Percentiles rank a stretch among this genome's conserved stretches.
Evolutionary conservation across 441 rosid genomes (phyloP).

Genomic region (Populus trichocarpa): DNA sequence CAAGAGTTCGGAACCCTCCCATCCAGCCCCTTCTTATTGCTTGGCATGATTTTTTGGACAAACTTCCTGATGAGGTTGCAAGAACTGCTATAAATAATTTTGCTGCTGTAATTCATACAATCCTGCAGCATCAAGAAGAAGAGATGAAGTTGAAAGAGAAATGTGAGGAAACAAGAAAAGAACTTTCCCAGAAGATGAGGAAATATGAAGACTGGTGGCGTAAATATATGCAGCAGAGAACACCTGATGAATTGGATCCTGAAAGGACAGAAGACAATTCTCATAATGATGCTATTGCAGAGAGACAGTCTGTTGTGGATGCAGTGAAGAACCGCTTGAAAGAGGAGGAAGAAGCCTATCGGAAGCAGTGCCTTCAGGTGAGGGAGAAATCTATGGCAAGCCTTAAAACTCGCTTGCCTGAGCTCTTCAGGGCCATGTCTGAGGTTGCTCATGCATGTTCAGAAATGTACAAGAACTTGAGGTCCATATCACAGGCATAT

Average conservation of each 20-base stretch:
- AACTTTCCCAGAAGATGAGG: slow-evolving; percentile 46
- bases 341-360: slow-evolving; percentile 61
- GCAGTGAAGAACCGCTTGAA: slow-evolving; percentile 42
- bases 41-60: slow-evolving; percentile 62
- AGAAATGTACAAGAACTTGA: slow-evolving; percentile 47
- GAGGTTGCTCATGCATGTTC: slow-evolving; percentile 48
- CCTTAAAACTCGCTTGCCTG: slow-evolving; percentile 67
- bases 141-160: slow-evolving; percentile 42
- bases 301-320: slow-evolving; percentile 48
- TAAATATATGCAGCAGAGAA: slow-evolving; percentile 45
- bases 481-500: slow-evolving; percentile 22
- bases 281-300: slow-evolving; percentile 42
- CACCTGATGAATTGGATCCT: slow-evolving; percentile 48
- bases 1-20: slow-evolving; percentile 51
- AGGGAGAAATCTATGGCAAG: slow-evolving; percentile 69
- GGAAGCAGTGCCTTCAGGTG: slow-evolving; percentile 54
- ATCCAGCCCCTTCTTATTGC: slow-evolving; percentile 55
- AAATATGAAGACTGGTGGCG: slow-evolving; percentile 63
- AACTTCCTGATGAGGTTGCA: slow-evolving; percentile 63
- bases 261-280: slow-evolving; percentile 37
- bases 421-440: slow-evolving; percentile 57
- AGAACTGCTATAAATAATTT: slow-evolving; percentile 57
- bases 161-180: slow-evolving; percentile 31
- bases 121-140: slow-evolving; percentile 58
- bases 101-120: slow-evolving; percentile 57